Conservation (phyloP, 495 filamentous ascomycete species). For the Penicillium atrosanguineum region DNA sequence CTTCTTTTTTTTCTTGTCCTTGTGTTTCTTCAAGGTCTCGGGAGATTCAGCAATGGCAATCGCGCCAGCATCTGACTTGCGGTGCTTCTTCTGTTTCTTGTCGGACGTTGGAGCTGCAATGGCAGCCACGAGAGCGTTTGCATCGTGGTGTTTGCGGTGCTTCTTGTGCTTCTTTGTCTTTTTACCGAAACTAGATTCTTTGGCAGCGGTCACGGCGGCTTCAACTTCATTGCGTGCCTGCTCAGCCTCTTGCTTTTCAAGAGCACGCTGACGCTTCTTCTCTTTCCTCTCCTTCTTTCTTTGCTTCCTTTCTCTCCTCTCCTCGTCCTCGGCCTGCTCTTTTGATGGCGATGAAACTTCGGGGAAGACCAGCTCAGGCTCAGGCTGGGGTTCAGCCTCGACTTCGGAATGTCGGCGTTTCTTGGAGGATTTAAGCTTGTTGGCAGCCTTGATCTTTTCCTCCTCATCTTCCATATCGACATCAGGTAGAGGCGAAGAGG, state of each 20-base stretch:
- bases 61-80: constrained; percentile 2
- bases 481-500: background rate
- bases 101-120: background rate
- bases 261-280: background rate
- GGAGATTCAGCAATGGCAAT: background rate
- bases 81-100: constrained; percentile 10
- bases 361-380: background rate
- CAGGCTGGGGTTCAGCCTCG: background rate
- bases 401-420: background rate
- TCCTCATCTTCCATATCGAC: background rate
- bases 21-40: background rate
- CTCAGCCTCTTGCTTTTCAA: background rate
- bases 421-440: constrained; percentile 4
- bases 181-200: constrained; percentile 6
- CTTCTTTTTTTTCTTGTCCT: constrained; percentile 4
- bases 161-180: constrained; percentile 15
- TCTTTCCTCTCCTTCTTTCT: constrained; percentile 14
- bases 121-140: background rate
- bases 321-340: background rate
- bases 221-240: background rate
- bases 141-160: background rate
- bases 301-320: constrained; percentile 11
- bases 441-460: constrained; percentile 1
- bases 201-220: background rate
- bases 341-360: background rate